Percentiles rank a stretch among this genome's conserved stretches.
Conservation (phyloP, 208 protist species). For the Crithidia thermophila region DNA sequence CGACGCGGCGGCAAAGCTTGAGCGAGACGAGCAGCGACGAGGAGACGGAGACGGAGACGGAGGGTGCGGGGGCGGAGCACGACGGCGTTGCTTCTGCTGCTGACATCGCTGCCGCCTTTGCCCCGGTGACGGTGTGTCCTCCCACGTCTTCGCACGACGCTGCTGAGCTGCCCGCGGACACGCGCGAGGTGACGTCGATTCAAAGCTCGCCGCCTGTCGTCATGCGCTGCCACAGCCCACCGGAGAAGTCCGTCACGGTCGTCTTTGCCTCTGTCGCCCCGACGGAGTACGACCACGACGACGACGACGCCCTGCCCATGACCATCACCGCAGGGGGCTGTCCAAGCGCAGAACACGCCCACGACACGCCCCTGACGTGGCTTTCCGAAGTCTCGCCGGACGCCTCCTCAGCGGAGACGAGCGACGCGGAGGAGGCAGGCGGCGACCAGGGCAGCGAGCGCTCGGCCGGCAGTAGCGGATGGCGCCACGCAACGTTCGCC, state of each 20-base stretch:
- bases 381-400: neutral
- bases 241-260: constrained; percentile 1
- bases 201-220: neutral
- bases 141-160: no score
- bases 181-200: neutral
- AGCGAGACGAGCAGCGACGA: neutral
- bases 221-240: neutral
- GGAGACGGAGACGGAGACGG: neutral
- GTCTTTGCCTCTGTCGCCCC: neutral
- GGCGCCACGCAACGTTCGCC: no score
- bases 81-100: neutral
- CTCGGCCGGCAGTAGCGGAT: no score
- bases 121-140: neutral
- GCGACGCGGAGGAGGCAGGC: no score
- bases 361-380: no score
- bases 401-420: neutral
- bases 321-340: no score
- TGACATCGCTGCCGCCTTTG: constrained; percentile 5
- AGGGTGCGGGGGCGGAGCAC: neutral
- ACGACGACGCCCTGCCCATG: no score
- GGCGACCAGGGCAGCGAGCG: no score
- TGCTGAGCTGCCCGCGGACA: neutral
- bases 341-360: no score
- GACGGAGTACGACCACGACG: no score
- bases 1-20: constrained; percentile 8